Conservation (phyloP, 192 early-diverging fungal species). For the Backusella tuberculispora region DNA sequence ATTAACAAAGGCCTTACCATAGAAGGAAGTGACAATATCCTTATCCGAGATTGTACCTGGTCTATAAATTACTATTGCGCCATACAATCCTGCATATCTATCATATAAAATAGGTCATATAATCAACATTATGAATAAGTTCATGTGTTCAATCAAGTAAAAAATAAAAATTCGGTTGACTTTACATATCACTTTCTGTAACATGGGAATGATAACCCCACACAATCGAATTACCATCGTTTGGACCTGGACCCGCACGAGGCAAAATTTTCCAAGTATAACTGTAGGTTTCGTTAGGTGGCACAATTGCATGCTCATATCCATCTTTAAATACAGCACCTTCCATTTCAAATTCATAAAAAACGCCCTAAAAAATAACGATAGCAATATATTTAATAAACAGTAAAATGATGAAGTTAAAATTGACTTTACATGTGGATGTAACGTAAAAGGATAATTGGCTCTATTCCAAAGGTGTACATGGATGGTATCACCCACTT, state of each 20-base stretch:
- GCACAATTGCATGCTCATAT: constrained; percentile 9
- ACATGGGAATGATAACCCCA: constrained; percentile 46
- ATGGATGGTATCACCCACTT: constrained; percentile 39
- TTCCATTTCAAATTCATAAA: constrained; percentile 46
- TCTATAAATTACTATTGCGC: constrained; percentile 37
- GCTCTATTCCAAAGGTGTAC: constrained; percentile 39
- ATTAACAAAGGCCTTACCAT: constrained; percentile 24
- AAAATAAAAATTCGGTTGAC: neutral
- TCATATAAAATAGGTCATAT: neutral
- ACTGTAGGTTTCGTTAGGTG: constrained; percentile 20
- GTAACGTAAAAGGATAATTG: constrained; percentile 32
- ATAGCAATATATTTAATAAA: neutral
- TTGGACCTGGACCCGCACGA: constrained; percentile 41
- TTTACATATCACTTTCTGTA: constrained; percentile 38
- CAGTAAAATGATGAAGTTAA: neutral
- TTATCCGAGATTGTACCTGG: constrained; percentile 20
- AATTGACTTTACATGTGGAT: constrained; percentile 37
- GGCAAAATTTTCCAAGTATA: constrained; percentile 35
- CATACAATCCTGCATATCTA: constrained; percentile 40
- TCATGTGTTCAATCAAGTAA: neutral
- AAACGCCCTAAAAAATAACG: constrained; percentile 18
- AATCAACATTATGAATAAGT: neutral
- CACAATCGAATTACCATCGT: constrained; percentile 37
- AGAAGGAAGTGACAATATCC: constrained; percentile 34
- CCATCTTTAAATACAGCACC: constrained; percentile 38